Evolutionary conservation across 2,329 filamentous ascomycete genomes (phyloP), one percentile per base, ranked within the genome.

Genomic region (Orbilia blumenaviensis): DNA sequence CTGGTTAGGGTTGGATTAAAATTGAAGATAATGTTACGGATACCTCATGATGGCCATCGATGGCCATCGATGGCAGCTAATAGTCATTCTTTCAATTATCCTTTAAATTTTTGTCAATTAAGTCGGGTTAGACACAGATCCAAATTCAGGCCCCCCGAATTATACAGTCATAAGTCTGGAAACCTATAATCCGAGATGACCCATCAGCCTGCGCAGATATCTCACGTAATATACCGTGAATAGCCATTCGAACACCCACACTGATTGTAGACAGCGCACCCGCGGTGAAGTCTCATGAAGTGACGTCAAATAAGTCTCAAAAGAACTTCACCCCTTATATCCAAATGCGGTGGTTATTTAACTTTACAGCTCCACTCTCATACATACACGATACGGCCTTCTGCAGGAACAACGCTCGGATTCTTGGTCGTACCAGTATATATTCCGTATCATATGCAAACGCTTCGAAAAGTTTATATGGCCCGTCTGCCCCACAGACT

Each of bases 341-440:
- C 52, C 18, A 14, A 25, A 56, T 56, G 12, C 25, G 18, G 52
- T 23, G n/a, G n/a, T n/a, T n/a, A n/a, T n/a, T n/a, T n/a, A 32
- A 56, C 25, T 38, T 12, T 10, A 38, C 16, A 56, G 32, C 52
- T 56, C 52, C 52, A 56, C 52, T 56, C 9, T 56, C 32, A 56
- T 56, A 56, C 52, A 56, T 56, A n/a, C 9, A 7, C 2, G 12
- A 23, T 56, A 38, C 10, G 52, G 18, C 18, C 25, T 61, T 71
- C 56, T 71, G 66, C 66, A 71, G 66, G 66, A 71, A 71, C 66
- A 27, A 56, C 25, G 12, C 36, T 63, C 56, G 34, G 44, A 21
- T 54, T 23, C 8, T 23, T 21, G 9, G 10, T 34, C 29, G 29
- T 6, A 7, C 25, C 36, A 21, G 27, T 10, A 34, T 7, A 42